Evolutionary conservation across 768 basidiomycete species (phyloP).

Genomic region (Piloderma croceum): DNA sequence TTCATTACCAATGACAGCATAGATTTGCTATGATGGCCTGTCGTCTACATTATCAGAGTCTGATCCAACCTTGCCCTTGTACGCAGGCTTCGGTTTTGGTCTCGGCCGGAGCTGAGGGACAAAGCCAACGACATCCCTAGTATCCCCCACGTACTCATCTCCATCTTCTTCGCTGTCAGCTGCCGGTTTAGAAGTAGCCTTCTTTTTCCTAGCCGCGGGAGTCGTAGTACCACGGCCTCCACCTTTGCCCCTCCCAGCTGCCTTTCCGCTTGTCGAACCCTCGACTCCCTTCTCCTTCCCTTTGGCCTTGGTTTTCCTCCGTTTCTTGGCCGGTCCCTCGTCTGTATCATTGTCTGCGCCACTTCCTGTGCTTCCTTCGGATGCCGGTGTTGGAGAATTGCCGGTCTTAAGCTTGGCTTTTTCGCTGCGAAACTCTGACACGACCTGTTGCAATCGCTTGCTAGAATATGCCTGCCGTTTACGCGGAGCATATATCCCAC

Average conservation of each 20-base stretch:
- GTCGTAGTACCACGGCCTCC: slow-evolving; percentile 11
- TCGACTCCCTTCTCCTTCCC: slow-evolving; percentile 7
- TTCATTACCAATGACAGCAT: too few relatives aligned
- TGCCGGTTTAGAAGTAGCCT: slow-evolving; percentile 13
- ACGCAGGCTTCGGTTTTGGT: slow-evolving; percentile 26
- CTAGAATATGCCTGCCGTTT: slow-evolving; percentile 78
- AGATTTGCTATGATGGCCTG: too few relatives aligned
- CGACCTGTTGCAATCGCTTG: slow-evolving; percentile 82
- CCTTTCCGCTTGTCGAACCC: slow-evolving; percentile 9
- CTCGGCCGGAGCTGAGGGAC: slow-evolving; percentile 29
- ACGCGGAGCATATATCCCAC: slow-evolving; percentile 68
- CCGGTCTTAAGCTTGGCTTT: slow-evolving; percentile 1
- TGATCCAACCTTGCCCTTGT: too few relatives aligned
- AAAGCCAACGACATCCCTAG: slow-evolving; percentile 13
- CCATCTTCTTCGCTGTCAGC: slow-evolving; percentile 10
- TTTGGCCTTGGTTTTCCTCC: neutral
- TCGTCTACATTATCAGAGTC: too few relatives aligned
- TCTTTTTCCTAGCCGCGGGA: too few relatives aligned
- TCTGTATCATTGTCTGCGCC: too few relatives aligned
- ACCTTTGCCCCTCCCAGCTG: slow-evolving; percentile 11
- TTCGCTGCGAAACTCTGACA: slow-evolving; percentile 70
- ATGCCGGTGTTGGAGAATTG: neutral
- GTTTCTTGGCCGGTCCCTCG: neutral
- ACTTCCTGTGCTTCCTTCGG: too few relatives aligned
- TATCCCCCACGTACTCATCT: slow-evolving; percentile 10